Percentiles rank a stretch among this genome's conserved stretches.
Evolutionary conservation across 495 filamentous ascomycete genomes (phyloP).

Genomic region (Diplogelasinospora grovesii): DNA sequence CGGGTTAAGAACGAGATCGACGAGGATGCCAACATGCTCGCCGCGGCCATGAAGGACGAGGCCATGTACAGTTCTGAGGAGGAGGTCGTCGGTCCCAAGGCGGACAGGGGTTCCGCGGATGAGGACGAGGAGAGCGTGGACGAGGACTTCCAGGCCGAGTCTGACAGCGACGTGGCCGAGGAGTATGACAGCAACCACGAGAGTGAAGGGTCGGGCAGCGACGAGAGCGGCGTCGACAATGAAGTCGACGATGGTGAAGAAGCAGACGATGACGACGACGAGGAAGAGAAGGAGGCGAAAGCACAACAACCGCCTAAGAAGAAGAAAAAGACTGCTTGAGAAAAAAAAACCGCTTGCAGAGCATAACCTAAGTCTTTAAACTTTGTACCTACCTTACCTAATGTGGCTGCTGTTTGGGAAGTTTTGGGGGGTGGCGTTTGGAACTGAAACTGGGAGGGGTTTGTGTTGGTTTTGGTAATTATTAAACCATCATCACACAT

Average conservation of each 20-base stretch:
- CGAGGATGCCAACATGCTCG: slow-evolving; percentile 59
- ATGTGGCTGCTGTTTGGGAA: no score
- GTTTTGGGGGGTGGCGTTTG: no score
- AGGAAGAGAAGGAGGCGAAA: slow-evolving; percentile 27
- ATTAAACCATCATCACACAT: no score
- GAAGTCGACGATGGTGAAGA: slow-evolving; percentile 34
- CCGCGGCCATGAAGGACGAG: slow-evolving; percentile 71
- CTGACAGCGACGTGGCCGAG: slow-evolving; percentile 91
- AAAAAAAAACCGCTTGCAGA: background rate
- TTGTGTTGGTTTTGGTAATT: no score
- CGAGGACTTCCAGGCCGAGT: slow-evolving; percentile 90
- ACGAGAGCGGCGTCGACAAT: slow-evolving; percentile 47
- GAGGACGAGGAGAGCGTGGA: slow-evolving; percentile 93
- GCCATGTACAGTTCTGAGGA: slow-evolving; percentile 74
- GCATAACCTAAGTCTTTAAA: no score
- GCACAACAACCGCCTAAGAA: slow-evolving; percentile 45
- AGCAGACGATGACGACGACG: slow-evolving; percentile 27
- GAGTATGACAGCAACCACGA: slow-evolving; percentile 90
- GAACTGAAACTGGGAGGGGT: no score
- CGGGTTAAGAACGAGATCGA: slow-evolving; percentile 94
- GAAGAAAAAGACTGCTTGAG: slow-evolving; percentile 39
- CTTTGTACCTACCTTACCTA: no score
- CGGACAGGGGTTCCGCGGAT: slow-evolving; percentile 84
- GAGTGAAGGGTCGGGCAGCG: slow-evolving; percentile 66
- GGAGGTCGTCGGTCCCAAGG: slow-evolving; percentile 65